Evolutionary conservation across 2,329 filamentous ascomycete genomes (phyloP), one percentile per base, ranked within the genome.

Genomic region (Talaromyces sp.): DNA sequence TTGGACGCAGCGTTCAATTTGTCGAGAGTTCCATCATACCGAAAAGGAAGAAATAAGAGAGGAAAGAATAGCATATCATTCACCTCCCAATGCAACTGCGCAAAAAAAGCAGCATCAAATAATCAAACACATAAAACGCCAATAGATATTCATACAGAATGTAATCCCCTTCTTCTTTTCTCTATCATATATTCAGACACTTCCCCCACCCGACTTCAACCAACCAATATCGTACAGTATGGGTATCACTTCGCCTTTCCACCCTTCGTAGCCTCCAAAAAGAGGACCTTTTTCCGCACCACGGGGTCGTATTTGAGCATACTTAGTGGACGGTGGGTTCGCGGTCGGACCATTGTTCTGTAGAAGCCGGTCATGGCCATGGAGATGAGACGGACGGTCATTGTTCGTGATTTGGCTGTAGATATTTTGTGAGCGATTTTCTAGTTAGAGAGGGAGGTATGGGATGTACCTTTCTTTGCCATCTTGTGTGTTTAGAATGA

Each of bases 301-400:
- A 99, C 93, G 49, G 95, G 95, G 77, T 99, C 95, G 81, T 99
- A 99, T 84, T 99, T 99, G 73, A 99, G 83, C 92, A 99, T 95
- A 82, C 93, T 96, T 81, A 99, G 86, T 65, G 96, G 93, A 53
- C 90, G 85, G 68, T 93, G 85, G 34, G 87, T 86, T 71, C 95
- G 89, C 13, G 93, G 93, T 66, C 96, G 89, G 72, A 90, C 85
- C 79, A 96, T 88, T 63, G 92, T 96, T 80, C 94, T 93, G 85
- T 94, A 99, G 86, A 93, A 99, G 75, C 95, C 95, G 29, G 95
- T 99, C 90, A 97, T 90, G 77, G 95, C 95, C 95, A 99, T 99
- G 69, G 93, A 97, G 78, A 99, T 84, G 71, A 99, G 90, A 77
- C 95, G 93, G 78, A 97, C 94, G 76, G 91, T 87, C 77, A 99